Conservation (phyloP, 179 eudicot genomes). For the Camellia oleifera region DNA sequence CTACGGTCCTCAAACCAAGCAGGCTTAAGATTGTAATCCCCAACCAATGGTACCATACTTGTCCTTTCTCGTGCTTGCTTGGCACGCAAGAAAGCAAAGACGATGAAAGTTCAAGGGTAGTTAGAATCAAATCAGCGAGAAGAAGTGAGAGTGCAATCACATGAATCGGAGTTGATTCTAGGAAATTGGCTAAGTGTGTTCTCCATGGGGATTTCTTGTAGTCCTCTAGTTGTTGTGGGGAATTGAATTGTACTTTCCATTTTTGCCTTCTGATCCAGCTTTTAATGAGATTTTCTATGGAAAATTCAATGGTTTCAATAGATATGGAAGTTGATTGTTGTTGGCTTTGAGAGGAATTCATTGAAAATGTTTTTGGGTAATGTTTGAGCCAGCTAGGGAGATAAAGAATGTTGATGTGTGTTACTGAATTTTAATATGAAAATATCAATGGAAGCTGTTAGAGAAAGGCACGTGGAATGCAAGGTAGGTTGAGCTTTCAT, state of each 20-base stretch:
- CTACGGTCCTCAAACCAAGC: slow-evolving; percentile 23
- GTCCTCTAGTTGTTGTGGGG: neutral
- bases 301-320: slow-evolving; percentile 16
- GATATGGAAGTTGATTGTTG: slow-evolving; percentile 7
- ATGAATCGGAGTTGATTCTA: slow-evolving; percentile 34
- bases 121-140: slow-evolving; percentile 29
- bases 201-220: slow-evolving; percentile 33
- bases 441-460: neutral
- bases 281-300: slow-evolving; percentile 32
- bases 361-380: neutral
- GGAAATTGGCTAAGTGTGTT: slow-evolving; percentile 21
- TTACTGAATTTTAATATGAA: too few species aligned
- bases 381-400: too few species aligned
- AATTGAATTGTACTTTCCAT: slow-evolving; percentile 22
- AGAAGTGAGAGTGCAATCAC: slow-evolving; percentile 33
- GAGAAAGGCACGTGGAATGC: neutral
- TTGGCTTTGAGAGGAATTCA: slow-evolving; percentile 11
- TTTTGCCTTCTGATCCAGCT: slow-evolving; percentile 30
- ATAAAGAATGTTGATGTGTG: too few species aligned
- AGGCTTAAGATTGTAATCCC: slow-evolving; percentile 37
- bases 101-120: slow-evolving; percentile 35
- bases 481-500: neutral
- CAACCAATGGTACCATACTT: slow-evolving; percentile 44
- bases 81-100: slow-evolving; percentile 21
- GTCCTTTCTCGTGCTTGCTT: slow-evolving; percentile 10